These are phyloP conservation scores for Nigrospora oryzae DNA, from an alignment of 2,329 filamentous ascomycete species.

Conservation along the genomic window DNA sequence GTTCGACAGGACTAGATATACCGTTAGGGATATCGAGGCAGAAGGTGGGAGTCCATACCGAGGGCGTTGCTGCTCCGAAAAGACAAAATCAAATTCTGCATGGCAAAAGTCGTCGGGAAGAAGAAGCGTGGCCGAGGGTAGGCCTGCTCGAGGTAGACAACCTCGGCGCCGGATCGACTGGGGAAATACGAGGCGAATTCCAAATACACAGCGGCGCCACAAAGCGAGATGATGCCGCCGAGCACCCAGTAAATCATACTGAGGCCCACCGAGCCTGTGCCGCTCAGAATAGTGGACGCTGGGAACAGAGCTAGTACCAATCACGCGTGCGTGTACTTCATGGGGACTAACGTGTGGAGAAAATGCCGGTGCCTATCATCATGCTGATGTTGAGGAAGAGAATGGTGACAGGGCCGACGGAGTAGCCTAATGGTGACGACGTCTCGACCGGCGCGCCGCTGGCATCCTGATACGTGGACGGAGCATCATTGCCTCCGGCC, in stretches of 20 bases:
- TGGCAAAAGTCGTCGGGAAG: slow-evolving; percentile 56
- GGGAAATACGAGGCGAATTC: slow-evolving; percentile 59
- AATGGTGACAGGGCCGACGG: slow-evolving; percentile 46
- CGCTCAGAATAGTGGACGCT: slow-evolving; percentile 38
- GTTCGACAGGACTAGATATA: background rate
- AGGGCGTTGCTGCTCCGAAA: slow-evolving; percentile 60
- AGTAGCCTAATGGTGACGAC: slow-evolving; percentile 49
- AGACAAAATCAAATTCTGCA: slow-evolving; percentile 54
- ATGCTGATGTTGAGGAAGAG: slow-evolving; percentile 53
- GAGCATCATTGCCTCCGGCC: slow-evolving; percentile 37
- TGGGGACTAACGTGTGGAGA: slow-evolving; percentile 54
- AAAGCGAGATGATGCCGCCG: slow-evolving; percentile 48
- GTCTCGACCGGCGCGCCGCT: slow-evolving; percentile 53
- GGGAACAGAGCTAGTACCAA: background rate
- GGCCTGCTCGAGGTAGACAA: slow-evolving; percentile 61
- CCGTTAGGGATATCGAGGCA: background rate
- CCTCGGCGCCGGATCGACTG: slow-evolving; percentile 56
- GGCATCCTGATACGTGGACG: slow-evolving; percentile 49
- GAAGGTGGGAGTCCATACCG: slow-evolving; percentile 17
- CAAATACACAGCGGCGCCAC: slow-evolving; percentile 50
- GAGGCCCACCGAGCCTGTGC: slow-evolving; percentile 54
- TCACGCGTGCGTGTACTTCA: background rate
- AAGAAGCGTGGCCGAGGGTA: slow-evolving; percentile 57
- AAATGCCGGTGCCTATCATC: slow-evolving; percentile 58
- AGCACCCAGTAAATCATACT: slow-evolving; percentile 57